Evolutionary conservation across 768 basidiomycete species (phyloP).

Genomic region (Amanita pseudoporphyria): DNA sequence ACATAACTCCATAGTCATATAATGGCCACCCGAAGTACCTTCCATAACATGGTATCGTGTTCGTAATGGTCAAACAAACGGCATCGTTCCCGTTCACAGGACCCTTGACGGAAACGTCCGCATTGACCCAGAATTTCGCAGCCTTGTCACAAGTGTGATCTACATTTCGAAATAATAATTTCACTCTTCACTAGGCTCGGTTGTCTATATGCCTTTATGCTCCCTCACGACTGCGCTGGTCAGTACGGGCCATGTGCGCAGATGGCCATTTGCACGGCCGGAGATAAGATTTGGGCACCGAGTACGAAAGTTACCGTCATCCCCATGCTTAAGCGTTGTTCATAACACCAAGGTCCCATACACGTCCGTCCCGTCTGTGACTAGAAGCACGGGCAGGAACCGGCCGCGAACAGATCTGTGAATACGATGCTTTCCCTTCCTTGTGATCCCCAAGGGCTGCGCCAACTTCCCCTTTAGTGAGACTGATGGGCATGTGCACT

Average conservation of each 20-base stretch:
- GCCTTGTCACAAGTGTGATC: no score
- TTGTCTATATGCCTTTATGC: no score
- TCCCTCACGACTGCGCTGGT: constrained; percentile 69
- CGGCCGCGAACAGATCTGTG: constrained; percentile 51
- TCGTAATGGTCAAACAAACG: no score
- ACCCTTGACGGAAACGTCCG: no score
- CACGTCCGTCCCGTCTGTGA: constrained; percentile 88
- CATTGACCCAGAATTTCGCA: no score
- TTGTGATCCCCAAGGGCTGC: constrained; percentile 76
- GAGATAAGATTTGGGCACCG: constrained; percentile 65
- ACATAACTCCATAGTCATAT: no score
- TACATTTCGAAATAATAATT: no score
- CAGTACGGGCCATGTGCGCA: constrained; percentile 90
- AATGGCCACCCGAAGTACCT: no score
- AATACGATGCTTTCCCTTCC: constrained; percentile 84
- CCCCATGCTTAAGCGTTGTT: constrained; percentile 74
- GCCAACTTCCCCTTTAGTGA: constrained; percentile 80
- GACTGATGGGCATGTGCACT: constrained; percentile 79
- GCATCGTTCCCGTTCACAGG: no score
- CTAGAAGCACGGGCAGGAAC: constrained; percentile 53
- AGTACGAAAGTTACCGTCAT: constrained; percentile 25
- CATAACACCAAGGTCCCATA: constrained; percentile 86
- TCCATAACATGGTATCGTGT: no score
- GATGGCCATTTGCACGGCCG: constrained; percentile 75
- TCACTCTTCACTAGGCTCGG: no score